Conservation (phyloP, 176 grass and related monocot species). For the Triticum monococcum region DNA sequence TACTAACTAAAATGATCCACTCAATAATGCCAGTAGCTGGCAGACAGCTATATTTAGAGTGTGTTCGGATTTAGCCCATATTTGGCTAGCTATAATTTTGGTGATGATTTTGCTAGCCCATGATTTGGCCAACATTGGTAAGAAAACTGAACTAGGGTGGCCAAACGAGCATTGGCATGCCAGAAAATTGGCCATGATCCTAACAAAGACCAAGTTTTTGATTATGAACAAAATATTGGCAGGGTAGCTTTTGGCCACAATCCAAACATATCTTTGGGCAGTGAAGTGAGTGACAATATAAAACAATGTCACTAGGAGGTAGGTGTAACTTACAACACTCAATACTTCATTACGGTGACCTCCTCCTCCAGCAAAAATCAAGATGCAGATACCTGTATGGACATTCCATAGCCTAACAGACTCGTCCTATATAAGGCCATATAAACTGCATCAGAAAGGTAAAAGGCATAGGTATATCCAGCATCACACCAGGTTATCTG, state of each 20-base stretch:
- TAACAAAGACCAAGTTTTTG: neutral
- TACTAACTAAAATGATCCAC: conserved; percentile 4
- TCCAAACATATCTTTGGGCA: neutral
- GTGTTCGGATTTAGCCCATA: too few relatives aligned
- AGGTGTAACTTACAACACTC: conserved; percentile 79
- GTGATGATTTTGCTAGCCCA: neutral
- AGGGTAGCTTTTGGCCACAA: neutral
- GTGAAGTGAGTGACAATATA: conserved; percentile 4
- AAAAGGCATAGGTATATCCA: conserved; percentile 2
- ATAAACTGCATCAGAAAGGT: conserved; percentile 24
- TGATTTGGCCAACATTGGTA: neutral
- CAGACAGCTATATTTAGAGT: neutral
- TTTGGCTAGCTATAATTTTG: neutral
- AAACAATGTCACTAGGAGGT: neutral
- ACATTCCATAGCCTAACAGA: conserved; percentile 98
- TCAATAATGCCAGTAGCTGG: neutral
- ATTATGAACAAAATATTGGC: neutral
- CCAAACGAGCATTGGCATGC: neutral
- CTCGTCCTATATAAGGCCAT: conserved; percentile 64
- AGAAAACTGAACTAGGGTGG: neutral
- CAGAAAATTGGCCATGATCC: neutral
- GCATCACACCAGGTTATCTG: neutral
- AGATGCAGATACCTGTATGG: conserved; percentile 92
- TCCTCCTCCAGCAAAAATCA: conserved; percentile 88
- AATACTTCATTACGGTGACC: conserved; percentile 96